Evolutionary conservation across 768 basidiomycete genomes (phyloP), one percentile per base, ranked within the genome.

Genomic region (Boletus rubescentipes): DNA sequence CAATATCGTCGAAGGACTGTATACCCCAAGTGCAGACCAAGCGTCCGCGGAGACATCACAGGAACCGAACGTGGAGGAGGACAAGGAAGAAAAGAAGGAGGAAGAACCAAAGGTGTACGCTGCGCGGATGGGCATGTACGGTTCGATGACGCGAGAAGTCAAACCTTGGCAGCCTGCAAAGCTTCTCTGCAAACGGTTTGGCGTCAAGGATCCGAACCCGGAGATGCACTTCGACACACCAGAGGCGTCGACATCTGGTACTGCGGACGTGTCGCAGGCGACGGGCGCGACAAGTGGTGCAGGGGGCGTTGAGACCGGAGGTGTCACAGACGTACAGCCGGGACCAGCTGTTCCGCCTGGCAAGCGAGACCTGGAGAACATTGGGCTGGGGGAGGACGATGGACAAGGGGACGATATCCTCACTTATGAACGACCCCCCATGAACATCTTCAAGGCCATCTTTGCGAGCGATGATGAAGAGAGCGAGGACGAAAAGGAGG

Each of bases 401-500:
- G 81, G 79, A 29, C 95, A 97, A 67, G 95, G 93, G 0, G 73
- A 80, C 35, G 93, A 95, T 64, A 93, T 85, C 7, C 75, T 98
- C 58, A 94, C 90, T 0, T 95, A 98, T 68, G 78, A 90, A 61
- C 81, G 89, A 36, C 96, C 97, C 2, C 75, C 85, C 7, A 91
- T 93, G 80, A 89, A 93, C 64, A 84, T 98, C 40, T 99, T 98
- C 79, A 97, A 96, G 68, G 94, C 96, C 4, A 98, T 99, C 55
- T 99, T 99, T 67, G 95, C 93, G 11, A 93, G 91, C 71, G 92
- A 93, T 55, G 91, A 93, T 41, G 93, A 96, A 63, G 90, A 91
- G 34, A 86, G 85, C 16, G 89, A 85, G 9, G 85, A 85, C 3
- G 91, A 93, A 4, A 65, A 20, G 64, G 71, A 46, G 60, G 69